These are phyloP conservation scores for Karstenula rhodostoma DNA, from an alignment of 2,329 filamentous ascomycete genomes.

Conservation along the genomic window DNA sequence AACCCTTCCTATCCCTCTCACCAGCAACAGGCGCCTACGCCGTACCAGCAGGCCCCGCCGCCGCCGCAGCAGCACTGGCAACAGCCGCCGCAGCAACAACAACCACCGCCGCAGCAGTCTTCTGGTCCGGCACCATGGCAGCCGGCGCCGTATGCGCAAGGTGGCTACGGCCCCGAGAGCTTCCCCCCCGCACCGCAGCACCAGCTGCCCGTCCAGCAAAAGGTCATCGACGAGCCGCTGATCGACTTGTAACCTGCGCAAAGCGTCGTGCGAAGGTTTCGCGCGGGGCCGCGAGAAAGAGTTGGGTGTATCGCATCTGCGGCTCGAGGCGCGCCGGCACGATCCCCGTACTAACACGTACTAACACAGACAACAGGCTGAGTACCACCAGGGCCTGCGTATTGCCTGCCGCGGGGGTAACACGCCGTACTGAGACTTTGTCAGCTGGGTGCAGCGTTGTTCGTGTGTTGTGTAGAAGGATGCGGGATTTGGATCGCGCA, in stretches of 20 bases:
- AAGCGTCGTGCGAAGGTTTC: not conserved
- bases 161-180: constrained; percentile 54
- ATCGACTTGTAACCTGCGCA: constrained; percentile 71
- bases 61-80: constrained; percentile 13
- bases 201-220: constrained; percentile 57
- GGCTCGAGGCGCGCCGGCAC: not conserved
- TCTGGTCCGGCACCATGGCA: constrained; percentile 40
- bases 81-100: constrained; percentile 25
- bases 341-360: not conserved
- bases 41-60: constrained; percentile 18
- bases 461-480: too few species aligned
- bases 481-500: not conserved
- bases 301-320: not conserved
- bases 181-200: constrained; percentile 74
- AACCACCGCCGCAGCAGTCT: constrained; percentile 29
- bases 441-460: too few species aligned
- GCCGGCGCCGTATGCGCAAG: constrained; percentile 49
- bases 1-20: constrained; percentile 43
- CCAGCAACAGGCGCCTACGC: constrained; percentile 25
- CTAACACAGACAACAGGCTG: not conserved
- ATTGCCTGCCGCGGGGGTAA: too few species aligned
- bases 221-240: constrained; percentile 75
- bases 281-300: not conserved
- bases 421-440: too few species aligned
- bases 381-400: too few species aligned